Percentiles rank a stretch among this genome's conserved stretches.
Conservation (phyloP, 2,329 filamentous ascomycete genomes). For the Simplicillium aogashimaense region DNA sequence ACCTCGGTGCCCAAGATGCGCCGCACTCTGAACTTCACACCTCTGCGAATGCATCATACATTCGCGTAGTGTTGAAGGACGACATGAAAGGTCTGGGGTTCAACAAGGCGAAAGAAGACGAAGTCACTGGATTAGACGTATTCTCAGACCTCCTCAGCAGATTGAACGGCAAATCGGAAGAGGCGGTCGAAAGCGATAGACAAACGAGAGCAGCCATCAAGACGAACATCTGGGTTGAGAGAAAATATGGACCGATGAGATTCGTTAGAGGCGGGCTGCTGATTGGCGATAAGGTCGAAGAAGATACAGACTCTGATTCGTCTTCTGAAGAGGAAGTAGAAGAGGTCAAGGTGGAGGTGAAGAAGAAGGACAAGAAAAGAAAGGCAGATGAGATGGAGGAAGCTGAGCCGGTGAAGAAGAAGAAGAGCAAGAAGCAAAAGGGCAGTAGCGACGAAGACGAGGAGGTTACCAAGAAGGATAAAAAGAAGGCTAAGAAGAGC, state of each 20-base stretch:
- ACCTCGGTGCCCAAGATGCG: conserved; percentile 68
- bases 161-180: conserved; percentile 78
- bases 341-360: too few species aligned
- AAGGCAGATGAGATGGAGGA: conserved; percentile 31
- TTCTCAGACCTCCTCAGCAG: conserved; percentile 81
- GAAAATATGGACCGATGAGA: conserved; percentile 68
- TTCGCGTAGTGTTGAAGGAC: conserved; percentile 78
- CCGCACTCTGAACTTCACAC: conserved; percentile 68
- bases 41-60: conserved; percentile 72
- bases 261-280: conserved; percentile 80
- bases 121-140: conserved; percentile 76
- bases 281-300: conserved; percentile 46
- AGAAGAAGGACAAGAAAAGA: conserved; percentile 38
- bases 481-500: conserved; percentile 10
- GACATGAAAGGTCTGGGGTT: conserved; percentile 87
- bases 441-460: conserved; percentile 15
- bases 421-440: conserved; percentile 32
- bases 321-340: not conserved
- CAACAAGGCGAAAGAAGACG: conserved; percentile 61
- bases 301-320: conserved; percentile 4
- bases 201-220: conserved; percentile 59
- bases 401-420: conserved; percentile 19
- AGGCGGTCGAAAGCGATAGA: conserved; percentile 60
- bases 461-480: conserved; percentile 12
- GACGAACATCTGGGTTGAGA: conserved; percentile 62